These are phyloP conservation scores for Asterophora lycoperdoides DNA, from an alignment of 768 basidiomycete species.

Conservation along the genomic window DNA sequence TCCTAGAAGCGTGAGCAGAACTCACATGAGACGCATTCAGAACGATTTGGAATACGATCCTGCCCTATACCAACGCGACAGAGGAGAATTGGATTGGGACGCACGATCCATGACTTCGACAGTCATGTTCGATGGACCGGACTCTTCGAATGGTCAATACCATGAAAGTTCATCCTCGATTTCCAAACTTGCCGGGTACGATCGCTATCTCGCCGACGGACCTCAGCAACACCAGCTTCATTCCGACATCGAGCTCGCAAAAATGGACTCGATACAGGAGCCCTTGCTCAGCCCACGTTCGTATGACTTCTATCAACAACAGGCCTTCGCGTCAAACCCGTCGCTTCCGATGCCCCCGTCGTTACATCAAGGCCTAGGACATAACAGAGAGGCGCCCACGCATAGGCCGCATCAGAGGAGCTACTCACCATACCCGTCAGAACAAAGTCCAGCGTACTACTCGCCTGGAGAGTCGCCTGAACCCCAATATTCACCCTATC, in stretches of 20 bases:
- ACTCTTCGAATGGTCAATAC: constrained; percentile 39
- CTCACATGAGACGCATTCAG: constrained; percentile 24
- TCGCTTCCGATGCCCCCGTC: constrained; percentile 39
- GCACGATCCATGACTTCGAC: constrained; percentile 66
- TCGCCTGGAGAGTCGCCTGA: constrained; percentile 20
- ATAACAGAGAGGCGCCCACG: constrained; percentile 55
- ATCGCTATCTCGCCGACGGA: constrained; percentile 53
- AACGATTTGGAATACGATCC: constrained; percentile 81
- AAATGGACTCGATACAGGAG: constrained; percentile 54
- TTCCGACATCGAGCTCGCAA: constrained; percentile 50
- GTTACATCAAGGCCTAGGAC: constrained; percentile 34
- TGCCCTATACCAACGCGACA: constrained; percentile 69
- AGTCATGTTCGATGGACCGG: constrained; percentile 45
- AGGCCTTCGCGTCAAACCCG: constrained; percentile 34
- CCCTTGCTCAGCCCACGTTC: constrained; percentile 48
- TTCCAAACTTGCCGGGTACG: constrained; percentile 44
- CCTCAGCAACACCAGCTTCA: constrained; percentile 25
- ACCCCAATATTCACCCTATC: constrained; percentile 15
- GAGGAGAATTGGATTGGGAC: constrained; percentile 89
- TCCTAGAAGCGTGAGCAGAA: neutral
- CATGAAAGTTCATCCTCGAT: constrained; percentile 30
- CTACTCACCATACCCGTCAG: constrained; percentile 28
- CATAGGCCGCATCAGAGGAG: constrained; percentile 52
- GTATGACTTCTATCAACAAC: constrained; percentile 30
- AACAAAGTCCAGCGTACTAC: constrained; percentile 28